These are phyloP conservation scores for Tolypocladium ovalisporum DNA, from an alignment of 2,329 filamentous ascomycete species.

Conservation along the genomic window DNA sequence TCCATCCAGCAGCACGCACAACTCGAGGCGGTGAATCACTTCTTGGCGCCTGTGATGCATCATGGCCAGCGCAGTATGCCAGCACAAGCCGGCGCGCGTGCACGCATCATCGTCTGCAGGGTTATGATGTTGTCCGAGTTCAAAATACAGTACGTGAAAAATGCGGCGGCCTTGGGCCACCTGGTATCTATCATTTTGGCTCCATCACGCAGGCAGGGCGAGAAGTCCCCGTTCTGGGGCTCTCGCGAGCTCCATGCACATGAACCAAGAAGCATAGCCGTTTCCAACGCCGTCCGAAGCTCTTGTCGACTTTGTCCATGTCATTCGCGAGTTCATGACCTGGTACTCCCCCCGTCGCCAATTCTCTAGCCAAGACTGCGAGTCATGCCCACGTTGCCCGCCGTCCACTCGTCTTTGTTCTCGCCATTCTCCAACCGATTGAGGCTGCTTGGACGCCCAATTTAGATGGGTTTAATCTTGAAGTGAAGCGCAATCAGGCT, in stretches of 20 bases:
- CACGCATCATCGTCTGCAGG: background rate
- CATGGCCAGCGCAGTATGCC: background rate
- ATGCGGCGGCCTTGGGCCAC: background rate
- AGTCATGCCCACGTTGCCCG: no score
- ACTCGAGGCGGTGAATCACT: background rate
- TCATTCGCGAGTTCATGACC: background rate
- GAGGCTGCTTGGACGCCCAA: constrained; percentile 18
- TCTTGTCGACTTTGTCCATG: background rate
- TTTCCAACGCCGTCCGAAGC: background rate
- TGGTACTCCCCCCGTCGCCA: background rate
- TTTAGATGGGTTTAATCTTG: constrained; percentile 75
- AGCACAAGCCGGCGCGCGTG: background rate
- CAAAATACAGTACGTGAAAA: background rate
- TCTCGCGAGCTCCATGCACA: background rate
- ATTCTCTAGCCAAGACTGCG: background rate
- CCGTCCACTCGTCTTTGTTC: background rate
- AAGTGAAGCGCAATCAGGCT: constrained; percentile 95
- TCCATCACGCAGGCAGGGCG: background rate
- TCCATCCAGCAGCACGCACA: background rate
- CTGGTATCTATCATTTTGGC: background rate
- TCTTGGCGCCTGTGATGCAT: background rate
- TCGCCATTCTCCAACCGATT: background rate
- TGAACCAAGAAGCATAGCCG: background rate
- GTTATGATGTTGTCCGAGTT: background rate
- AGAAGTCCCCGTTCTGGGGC: background rate